Conservation (phyloP, 257 asterid genomes). For the Galeopsis tetrahit region DNA sequence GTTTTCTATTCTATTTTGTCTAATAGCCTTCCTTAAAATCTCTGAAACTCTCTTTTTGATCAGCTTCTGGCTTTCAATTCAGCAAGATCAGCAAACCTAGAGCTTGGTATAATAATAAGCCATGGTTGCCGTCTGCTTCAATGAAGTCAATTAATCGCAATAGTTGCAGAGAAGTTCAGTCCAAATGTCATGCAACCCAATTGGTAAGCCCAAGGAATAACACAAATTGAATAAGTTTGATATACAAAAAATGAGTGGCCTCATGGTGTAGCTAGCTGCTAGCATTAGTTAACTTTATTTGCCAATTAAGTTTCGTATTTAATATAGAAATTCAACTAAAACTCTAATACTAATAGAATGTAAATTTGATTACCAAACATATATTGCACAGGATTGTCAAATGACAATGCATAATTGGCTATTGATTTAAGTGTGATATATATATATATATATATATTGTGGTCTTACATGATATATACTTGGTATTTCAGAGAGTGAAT, state of each 20-base stretch:
- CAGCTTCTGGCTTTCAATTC: constrained; percentile 75
- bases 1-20: constrained; percentile 8
- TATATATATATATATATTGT: too few species aligned
- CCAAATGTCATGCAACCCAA: constrained; percentile 51
- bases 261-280: not conserved
- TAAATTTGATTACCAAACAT: not conserved
- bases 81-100: constrained; percentile 74
- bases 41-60: constrained; percentile 30
- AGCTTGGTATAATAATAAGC: constrained; percentile 65
- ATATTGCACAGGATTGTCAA: not conserved
- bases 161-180: constrained; percentile 61
- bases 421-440: not conserved
- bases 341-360: not conserved
- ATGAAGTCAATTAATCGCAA: constrained; percentile 61
- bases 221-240: not conserved
- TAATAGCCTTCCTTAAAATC: constrained; percentile 7
- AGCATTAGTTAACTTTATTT: not conserved
- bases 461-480: not conserved
- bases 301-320: not conserved
- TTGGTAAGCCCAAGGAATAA: constrained; percentile 48
- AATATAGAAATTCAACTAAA: constrained; percentile 12
- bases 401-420: not conserved
- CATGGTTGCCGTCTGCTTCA: constrained; percentile 70
- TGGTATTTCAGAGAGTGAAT: constrained; percentile 56
- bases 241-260: not conserved